Evolutionary conservation across 2,329 filamentous ascomycete genomes (phyloP), one percentile per base, ranked within the genome.

Genomic region (Colletotrichum sublineola): DNA sequence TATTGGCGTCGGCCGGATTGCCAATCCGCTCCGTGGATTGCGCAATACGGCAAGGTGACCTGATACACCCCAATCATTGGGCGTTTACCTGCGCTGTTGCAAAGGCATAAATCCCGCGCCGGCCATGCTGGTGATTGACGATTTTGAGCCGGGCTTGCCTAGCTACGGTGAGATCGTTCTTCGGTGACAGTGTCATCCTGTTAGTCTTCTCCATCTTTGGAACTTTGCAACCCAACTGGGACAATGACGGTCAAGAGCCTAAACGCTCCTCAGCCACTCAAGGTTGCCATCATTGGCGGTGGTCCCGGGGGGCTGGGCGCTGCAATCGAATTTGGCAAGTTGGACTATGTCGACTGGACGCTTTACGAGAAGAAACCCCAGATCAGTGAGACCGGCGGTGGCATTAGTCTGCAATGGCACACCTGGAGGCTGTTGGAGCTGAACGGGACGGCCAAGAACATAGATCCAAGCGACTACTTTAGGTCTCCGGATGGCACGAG

Each of bases 351-450:
- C n/a, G 77, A 80, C 20, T 81, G 79, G 75, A 76, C 75, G 4
- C 62, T 82, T 5, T 82, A 81, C 66, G 80, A 82, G 67, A 82
- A 82, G 75, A 81, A 81, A 58, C 63, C 77, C 6, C 74, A 79
- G 36, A 79, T 83, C 66, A 81, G 81, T 29, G 81, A 82, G 64
- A 81, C 79, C 0, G 80, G 81, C 8, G 80, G 79, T 5, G 81
- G 81, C n/a, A 81, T 83, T 61, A 81, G 78, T 38, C 67, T 82
- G 6, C 80, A 82, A 53, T 75, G 71, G 1, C 77, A 81, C 52
- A 82, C 81, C 1, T 82, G 81, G 81, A 78, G 78, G 14, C 74
- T 82, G 68, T 76, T 82, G 6, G 78, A 80, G 70, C 75, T 75
- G 57, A 77, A 80, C 11, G 81, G 79, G 2, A 78, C 78, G 14